Evolutionary conservation across 2,329 filamentous ascomycete species (phyloP).

Genomic region (Talaromyces piceae): DNA sequence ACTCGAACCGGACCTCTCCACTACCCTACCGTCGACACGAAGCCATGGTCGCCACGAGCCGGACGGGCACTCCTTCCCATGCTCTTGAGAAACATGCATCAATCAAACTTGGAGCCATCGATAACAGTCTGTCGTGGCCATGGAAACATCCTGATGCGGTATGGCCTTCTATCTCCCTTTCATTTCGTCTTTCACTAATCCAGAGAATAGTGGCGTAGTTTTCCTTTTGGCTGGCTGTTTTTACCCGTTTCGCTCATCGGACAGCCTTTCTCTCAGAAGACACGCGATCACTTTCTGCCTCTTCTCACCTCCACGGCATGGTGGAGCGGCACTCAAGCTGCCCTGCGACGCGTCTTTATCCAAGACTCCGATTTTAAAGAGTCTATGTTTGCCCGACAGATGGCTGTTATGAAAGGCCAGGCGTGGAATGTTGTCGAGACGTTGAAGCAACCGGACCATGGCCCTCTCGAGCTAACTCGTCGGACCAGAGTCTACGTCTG

Average conservation of each 20-base stretch:
- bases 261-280: slow-evolving; percentile 89
- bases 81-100: slow-evolving; percentile 44
- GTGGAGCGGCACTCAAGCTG: slow-evolving; percentile 92
- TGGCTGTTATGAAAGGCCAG: slow-evolving; percentile 98
- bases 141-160: slow-evolving; percentile 97
- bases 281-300: slow-evolving; percentile 90
- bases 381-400: slow-evolving; percentile 97
- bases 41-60: slow-evolving; percentile 69
- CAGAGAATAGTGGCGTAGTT: slow-evolving; percentile 59
- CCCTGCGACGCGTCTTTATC: slow-evolving; percentile 78
- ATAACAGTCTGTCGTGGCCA: slow-evolving; percentile 96
- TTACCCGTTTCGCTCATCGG: slow-evolving; percentile 93
- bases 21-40: slow-evolving; percentile 71
- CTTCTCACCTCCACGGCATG: slow-evolving; percentile 88
- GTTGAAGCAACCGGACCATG: slow-evolving; percentile 84
- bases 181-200: slow-evolving; percentile 16
- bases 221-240: slow-evolving; percentile 98
- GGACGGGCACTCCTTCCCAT: slow-evolving; percentile 46
- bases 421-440: slow-evolving; percentile 99
- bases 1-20: slow-evolving; percentile 27
- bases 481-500: slow-evolving; percentile 90
- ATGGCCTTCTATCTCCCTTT: slow-evolving; percentile 23
- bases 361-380: slow-evolving; percentile 95
- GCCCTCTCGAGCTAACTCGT: slow-evolving; percentile 84
- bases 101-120: slow-evolving; percentile 83